These are phyloP conservation scores for Xylariaceae sp. DNA, from an alignment of 2,329 filamentous ascomycete genomes.

Conservation along the genomic window DNA sequence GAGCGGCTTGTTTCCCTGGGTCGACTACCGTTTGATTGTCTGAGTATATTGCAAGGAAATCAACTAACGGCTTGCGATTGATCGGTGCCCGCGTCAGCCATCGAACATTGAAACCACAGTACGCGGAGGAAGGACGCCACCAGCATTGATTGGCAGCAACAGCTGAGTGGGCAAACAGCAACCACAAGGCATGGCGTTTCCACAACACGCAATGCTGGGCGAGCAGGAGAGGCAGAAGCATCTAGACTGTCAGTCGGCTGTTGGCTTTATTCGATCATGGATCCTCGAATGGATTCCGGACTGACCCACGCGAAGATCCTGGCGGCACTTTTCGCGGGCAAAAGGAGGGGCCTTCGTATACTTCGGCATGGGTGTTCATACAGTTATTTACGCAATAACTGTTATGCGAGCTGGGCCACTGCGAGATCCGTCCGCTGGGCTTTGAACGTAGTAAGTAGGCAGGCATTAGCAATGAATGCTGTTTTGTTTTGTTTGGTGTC, in stretches of 20 bases:
- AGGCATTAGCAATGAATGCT: background rate
- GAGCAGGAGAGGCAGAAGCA: background rate
- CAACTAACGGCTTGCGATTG: conserved; percentile 15
- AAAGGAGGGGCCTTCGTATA: no score
- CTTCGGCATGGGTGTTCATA: no score
- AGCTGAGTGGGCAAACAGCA: conserved; percentile 23
- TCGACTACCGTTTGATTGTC: conserved; percentile 5
- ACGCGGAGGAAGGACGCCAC: conserved; percentile 16
- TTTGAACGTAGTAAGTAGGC: background rate
- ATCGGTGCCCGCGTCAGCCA: conserved; percentile 13
- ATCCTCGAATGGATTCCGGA: background rate
- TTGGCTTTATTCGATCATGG: background rate
- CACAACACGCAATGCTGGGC: conserved; percentile 11
- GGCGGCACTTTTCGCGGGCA: background rate
- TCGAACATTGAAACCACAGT: conserved; percentile 16
- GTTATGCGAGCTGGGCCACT: background rate
- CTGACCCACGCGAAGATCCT: background rate
- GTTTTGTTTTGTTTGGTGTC: background rate
- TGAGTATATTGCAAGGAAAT: conserved; percentile 1
- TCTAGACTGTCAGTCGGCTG: background rate
- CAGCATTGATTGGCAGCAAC: conserved; percentile 14
- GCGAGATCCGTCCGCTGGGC: conserved; percentile 1
- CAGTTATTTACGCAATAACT: background rate
- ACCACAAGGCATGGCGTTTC: conserved; percentile 13
- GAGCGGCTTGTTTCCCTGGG: conserved; percentile 20